Base-by-base conservation (phyloP, 257 asterid genomes). In the Echium plantagineum region DNA sequence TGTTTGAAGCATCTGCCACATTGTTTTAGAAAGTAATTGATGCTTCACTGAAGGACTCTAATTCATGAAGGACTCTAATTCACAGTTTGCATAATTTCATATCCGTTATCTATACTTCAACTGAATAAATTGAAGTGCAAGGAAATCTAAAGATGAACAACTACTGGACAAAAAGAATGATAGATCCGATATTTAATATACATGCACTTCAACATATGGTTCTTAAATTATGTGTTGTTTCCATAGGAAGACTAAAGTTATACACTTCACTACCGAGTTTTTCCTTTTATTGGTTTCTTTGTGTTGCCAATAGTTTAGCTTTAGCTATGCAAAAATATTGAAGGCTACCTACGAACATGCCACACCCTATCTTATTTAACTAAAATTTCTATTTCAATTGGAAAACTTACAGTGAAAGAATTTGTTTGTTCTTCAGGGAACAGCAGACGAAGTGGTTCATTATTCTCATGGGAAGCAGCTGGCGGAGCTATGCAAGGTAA, bases 391-490 rank as follows among this genome's bases (percentile, higher is more conserved):
- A 58, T 52, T 42, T 61, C 22, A 1, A 31, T 64, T 46, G 28
- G 30, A 55, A 19, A 52, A 54, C 38, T 26, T 15, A 53, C 24
- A 21, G 26, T 18, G 57, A 53, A 53, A 47, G 59, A 17, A 15
- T 61, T 53, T 64, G 64, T 20, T n/a, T 68, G 18, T n/a, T 68
- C 21, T 67, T 32, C 59, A 87, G 97, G 97, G 95, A 21, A 87
- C 96, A 58, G 81, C 97, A 30, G 97, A 90, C 73, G 96, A 90
- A 66, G 95, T 87, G 46, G 97, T 90, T 61, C 96, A 90, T 75
- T 85, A 77, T 73, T 83, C 94, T 51, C 97, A 90, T 8, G 97
- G 97, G 55, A 85, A 85, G 81, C 94, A 85, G 80, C 96, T 90
- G 54, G 77, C 81, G 77, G 96, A 85, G 76, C 95, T 81, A 60